Base-by-base conservation (phyloP, 805 yeast species). In the Kluyveromyces siamensis region DNA sequence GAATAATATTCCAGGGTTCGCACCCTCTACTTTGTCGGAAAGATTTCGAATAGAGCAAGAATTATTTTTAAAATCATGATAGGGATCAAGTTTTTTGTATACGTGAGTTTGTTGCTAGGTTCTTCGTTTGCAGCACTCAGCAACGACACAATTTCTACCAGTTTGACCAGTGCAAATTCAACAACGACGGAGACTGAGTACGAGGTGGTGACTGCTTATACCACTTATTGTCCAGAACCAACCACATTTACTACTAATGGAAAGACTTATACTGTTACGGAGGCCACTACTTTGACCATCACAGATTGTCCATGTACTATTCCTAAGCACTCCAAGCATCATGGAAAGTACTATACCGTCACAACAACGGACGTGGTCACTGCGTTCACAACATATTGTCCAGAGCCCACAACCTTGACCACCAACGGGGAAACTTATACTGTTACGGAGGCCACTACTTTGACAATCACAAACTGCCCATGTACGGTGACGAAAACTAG, bases 231-330 rank as follows among this genome's bases (percentile, higher is more conserved):
- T 72, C 95, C 95, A 67, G 72, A 63, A 54, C 70, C 95, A 46
- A 87, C 95, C 59, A 70, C 76, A 52, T 61, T 86, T 52, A 74
- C 72, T 55, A 79, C 81, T 68, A 82, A 81, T 77, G 75, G 75
- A 74, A 66, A 66, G 66, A 84, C 91, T 64, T 76, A 79, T 79
- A 79, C 84, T 56, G 88, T 83, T 65, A 80, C 90, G 53, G 82
- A 68, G 61, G 81, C 91, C 52, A 84, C 91, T 67, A 86, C 95
- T 58, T 70, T 87, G 61, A 86, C 93, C 68, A 76, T 86, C 79
- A 84, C 95, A 62, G 83, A 87, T 76, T 81, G 86, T 71, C 90
- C 90, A 66, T 87, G 95, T 76, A 84, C 91, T 64, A 62, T 80
- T 62, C 75, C 80, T 40, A 55, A 57, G 39, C 47, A 30, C 7